Evolutionary conservation across 768 basidiomycete genomes (phyloP).

Genomic region (Clitopilus passeckerianus): DNA sequence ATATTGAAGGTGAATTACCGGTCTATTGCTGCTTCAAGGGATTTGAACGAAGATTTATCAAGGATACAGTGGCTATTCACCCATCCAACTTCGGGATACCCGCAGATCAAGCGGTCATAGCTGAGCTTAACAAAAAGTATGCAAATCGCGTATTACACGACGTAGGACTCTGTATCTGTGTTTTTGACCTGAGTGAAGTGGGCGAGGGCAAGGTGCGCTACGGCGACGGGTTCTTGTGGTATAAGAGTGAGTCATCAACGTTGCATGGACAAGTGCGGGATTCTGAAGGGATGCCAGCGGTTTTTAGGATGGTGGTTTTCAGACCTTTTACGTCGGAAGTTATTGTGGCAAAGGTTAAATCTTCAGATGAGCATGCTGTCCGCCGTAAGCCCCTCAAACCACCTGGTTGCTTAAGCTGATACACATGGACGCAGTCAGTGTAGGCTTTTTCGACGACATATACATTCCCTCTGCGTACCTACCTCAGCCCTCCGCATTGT

Average conservation of each 20-base stretch:
- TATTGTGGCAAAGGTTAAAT: conserved; percentile 83
- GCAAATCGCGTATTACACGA: conserved; percentile 89
- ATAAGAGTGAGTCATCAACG: conserved; percentile 63
- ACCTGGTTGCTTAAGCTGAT: background rate
- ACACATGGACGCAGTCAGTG: conserved; percentile 47
- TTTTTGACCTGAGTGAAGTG: conserved; percentile 82
- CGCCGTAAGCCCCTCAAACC: conserved; percentile 50
- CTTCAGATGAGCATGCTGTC: conserved; percentile 81
- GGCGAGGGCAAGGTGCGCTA: conserved; percentile 93
- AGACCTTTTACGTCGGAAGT: conserved; percentile 90
- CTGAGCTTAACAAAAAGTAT: conserved; percentile 93
- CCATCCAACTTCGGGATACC: conserved; percentile 82
- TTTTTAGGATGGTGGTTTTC: conserved; percentile 88
- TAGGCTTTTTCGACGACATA: conserved; percentile 94
- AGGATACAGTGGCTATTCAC: conserved; percentile 92
- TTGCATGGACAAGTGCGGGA: background rate
- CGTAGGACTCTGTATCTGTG: conserved; percentile 85
- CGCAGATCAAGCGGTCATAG: conserved; percentile 72
- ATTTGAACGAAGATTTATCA: background rate
- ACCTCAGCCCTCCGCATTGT: conserved; percentile 81
- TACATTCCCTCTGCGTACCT: conserved; percentile 77
- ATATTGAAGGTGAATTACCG: conserved; percentile 30
- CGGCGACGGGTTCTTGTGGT: conserved; percentile 93
- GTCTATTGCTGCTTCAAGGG: background rate
- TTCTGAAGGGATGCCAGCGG: conserved; percentile 44